These are phyloP conservation scores for Fulvia fulva DNA, from an alignment of 2,329 filamentous ascomycete species.

Conservation along the genomic window DNA sequence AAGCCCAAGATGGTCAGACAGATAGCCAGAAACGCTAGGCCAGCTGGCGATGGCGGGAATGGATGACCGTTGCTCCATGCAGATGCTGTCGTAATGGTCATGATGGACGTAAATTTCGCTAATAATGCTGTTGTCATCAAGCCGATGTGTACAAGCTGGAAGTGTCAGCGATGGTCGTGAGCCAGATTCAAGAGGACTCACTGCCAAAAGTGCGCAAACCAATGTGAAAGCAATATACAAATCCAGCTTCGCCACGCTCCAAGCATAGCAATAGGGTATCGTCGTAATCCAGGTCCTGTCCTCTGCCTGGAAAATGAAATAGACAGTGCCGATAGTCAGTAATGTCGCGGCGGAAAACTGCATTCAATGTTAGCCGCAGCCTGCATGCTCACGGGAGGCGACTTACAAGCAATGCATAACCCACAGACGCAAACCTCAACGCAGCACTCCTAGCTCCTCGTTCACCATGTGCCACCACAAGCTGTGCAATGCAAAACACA, in stretches of 20 bases:
- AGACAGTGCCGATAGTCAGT: conserved; percentile 33
- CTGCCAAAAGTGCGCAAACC: conserved; percentile 27
- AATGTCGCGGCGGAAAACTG: conserved; percentile 37
- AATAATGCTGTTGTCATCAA: conserved; percentile 39
- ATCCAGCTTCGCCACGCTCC: conserved; percentile 32
- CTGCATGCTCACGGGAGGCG: neutral
- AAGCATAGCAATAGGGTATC: conserved; percentile 36
- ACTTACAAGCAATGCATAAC: conserved; percentile 29
- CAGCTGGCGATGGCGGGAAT: conserved; percentile 26
- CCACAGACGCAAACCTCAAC: conserved; percentile 23
- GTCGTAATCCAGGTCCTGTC: conserved; percentile 38
- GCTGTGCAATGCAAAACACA: conserved; percentile 31
- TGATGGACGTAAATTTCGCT: conserved; percentile 36
- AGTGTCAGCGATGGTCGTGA: neutral
- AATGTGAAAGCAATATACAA: conserved; percentile 26
- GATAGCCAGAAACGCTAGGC: conserved; percentile 23
- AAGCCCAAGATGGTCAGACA: conserved; percentile 28
- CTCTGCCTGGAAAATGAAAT: conserved; percentile 36
- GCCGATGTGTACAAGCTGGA: conserved; percentile 41
- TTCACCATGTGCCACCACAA: conserved; percentile 21
- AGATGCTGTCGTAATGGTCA: conserved; percentile 31
- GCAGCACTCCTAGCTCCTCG: conserved; percentile 9
- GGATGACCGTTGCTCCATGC: conserved; percentile 33
- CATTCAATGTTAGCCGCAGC: neutral
- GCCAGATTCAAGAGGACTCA: conserved; percentile 17